A percentile compares a stretch with the other conserved stretches of the same genome.
These are phyloP conservation scores for Penicillium sp. DNA, from an alignment of 2,329 filamentous ascomycete genomes.

Conservation along the genomic window DNA sequence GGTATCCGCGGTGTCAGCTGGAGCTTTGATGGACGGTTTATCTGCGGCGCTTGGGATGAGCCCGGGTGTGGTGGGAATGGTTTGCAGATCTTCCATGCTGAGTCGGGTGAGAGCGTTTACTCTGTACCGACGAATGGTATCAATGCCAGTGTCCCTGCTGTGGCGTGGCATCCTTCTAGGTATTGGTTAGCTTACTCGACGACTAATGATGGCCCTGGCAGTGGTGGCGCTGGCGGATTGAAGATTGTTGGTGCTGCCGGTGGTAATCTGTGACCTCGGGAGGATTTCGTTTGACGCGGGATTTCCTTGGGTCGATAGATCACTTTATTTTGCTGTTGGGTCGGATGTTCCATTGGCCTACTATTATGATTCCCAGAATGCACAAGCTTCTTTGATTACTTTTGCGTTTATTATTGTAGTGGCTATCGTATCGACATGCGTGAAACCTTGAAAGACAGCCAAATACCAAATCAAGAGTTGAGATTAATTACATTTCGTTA, in stretches of 20 bases:
- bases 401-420: constrained; percentile 4
- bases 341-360: neutral
- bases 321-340: neutral
- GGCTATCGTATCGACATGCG: neutral
- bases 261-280: constrained; percentile 30
- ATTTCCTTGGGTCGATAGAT: neutral
- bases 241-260: constrained; percentile 50
- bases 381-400: neutral
- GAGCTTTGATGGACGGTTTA: constrained; percentile 51
- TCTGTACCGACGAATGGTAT: constrained; percentile 42
- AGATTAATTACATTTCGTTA: constrained; percentile 9
- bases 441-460: neutral
- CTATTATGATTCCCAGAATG: constrained; percentile 1
- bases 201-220: constrained; percentile 42
- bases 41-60: constrained; percentile 50
- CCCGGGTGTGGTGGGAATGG: constrained; percentile 43
- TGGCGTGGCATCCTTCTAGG: constrained; percentile 51
- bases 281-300: neutral
- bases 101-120: constrained; percentile 49
- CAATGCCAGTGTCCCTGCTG: constrained; percentile 44
- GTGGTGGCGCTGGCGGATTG: constrained; percentile 41
- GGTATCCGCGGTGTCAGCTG: constrained; percentile 49
- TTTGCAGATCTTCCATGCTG: constrained; percentile 51
- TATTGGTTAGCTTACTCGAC: constrained; percentile 52
- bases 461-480: neutral